Conservation (phyloP, 2,329 filamentous ascomycete species). For the Ophiostoma tasmaniense region DNA sequence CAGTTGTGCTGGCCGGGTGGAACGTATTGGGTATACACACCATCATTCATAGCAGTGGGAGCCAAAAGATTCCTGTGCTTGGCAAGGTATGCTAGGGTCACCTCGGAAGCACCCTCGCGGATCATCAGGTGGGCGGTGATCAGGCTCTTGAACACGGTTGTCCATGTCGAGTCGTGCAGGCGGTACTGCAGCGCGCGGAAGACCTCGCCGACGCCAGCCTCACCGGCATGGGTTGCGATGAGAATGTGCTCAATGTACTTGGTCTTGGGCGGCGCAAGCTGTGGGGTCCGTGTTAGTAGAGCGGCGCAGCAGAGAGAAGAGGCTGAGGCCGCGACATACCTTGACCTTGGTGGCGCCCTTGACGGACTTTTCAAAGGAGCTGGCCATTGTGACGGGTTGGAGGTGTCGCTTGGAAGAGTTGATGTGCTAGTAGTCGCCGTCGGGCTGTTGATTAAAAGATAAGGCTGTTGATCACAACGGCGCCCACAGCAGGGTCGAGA, state of each 20-base stretch:
- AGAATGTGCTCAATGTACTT: conserved; percentile 99
- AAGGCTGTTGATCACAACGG: not conserved
- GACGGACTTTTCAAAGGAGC: conserved; percentile 96
- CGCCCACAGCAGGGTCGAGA: not conserved
- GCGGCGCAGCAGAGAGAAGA: not conserved
- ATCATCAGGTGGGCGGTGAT: conserved; percentile 98
- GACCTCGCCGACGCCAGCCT: conserved; percentile 90
- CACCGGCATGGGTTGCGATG: conserved; percentile 86
- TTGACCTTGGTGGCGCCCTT: conserved; percentile 98
- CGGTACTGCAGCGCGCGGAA: conserved; percentile 86
- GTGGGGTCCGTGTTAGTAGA: not conserved
- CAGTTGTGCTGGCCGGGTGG: not conserved
- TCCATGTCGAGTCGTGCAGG: conserved; percentile 94
- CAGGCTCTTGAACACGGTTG: conserved; percentile 95
- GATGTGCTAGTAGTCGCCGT: not conserved
- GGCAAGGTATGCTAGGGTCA: conserved; percentile 76
- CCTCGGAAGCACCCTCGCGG: conserved; percentile 82
- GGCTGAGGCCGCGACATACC: conserved; percentile 40
- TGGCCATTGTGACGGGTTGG: conserved; percentile 49
- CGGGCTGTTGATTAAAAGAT: not conserved
- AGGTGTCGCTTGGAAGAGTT: not conserved
- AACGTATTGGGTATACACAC: conserved; percentile 41
- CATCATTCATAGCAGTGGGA: conserved; percentile 86
- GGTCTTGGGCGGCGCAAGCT: conserved; percentile 93
- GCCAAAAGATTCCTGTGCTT: conserved; percentile 75